These are phyloP conservation scores for Mycogone perniciosa DNA, from an alignment of 2,329 filamentous ascomycete genomes.

Conservation along the genomic window DNA sequence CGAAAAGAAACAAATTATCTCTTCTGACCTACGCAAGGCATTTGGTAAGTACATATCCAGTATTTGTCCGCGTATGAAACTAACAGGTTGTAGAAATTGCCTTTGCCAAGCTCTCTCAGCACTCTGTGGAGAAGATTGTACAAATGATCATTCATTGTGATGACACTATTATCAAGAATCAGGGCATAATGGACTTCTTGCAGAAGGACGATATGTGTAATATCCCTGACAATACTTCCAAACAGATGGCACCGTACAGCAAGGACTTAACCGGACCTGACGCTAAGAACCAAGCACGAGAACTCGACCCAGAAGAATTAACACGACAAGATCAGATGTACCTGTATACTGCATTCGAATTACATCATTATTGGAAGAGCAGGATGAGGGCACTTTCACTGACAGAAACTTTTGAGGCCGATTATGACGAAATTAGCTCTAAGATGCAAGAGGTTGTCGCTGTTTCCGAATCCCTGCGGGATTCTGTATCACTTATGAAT, in stretches of 20 bases:
- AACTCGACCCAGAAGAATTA: conserved; percentile 80
- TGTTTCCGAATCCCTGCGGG: conserved; percentile 82
- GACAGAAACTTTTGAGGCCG: conserved; percentile 74
- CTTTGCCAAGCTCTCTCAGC: conserved; percentile 85
- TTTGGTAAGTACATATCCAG: conserved; percentile 54
- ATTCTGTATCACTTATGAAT: conserved; percentile 91
- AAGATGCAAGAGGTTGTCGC: conserved; percentile 81
- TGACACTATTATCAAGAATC: conserved; percentile 77
- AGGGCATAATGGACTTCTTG: conserved; percentile 93
- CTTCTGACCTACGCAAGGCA: conserved; percentile 78
- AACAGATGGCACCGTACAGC: conserved; percentile 90
- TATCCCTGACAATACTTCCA: conserved; percentile 82
- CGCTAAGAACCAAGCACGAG: conserved; percentile 67
- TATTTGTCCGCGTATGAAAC: conserved; percentile 8
- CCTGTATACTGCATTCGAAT: conserved; percentile 83
- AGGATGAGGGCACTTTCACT: conserved; percentile 86
- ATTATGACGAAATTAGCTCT: conserved; percentile 85
- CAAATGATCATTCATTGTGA: conserved; percentile 97
- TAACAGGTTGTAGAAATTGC: conserved; percentile 62
- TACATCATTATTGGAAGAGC: conserved; percentile 98
- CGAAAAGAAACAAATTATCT: conserved; percentile 97
- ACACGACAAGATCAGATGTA: conserved; percentile 95
- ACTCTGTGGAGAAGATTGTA: conserved; percentile 75
- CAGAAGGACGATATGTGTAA: conserved; percentile 89
- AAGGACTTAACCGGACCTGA: conserved; percentile 93